Base-by-base conservation (phyloP, 768 basidiomycete genomes). In the Leccinum aurantiacum region DNA sequence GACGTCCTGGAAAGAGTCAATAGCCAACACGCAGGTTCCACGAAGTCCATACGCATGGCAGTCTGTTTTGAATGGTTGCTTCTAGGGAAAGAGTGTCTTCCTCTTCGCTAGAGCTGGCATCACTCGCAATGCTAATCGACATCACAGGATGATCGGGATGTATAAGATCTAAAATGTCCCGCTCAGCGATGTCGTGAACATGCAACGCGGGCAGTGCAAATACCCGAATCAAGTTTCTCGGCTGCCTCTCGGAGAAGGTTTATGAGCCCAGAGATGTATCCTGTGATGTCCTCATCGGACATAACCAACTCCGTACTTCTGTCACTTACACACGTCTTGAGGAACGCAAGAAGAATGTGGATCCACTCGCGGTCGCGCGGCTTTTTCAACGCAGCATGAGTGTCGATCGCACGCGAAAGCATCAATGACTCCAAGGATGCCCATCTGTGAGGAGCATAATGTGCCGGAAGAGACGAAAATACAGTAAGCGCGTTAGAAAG, bases 401-500 rank as follows among this genome's bases (percentile, higher is more conserved):
- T 84, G 62, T 87, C 84, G 41, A 95, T 76, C 1, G 91, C 90
- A 52, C 82, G 82, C 13, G 85, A 86, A 19, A 93, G 81, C 84
- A 93, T 90, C 64, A 85, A 85, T 3, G 87, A 87, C 67, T 94
- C 89, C 49, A 94, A 74, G 9, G 88, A 87, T 25, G 85, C 82
- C 93, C 93, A 95, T 69, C 80, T 80, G 70, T 91, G 88, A 7
- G 90, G 89, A 0, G 87, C 85, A 72, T 93, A 94, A 67, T 93
- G 91, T 10, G 88, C 89, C 1, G 93, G 90, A n/a, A 96, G 80
- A 2, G 89, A 89, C 0, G 84, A 81, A 69, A 86, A 95, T 46
- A 88, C 85, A 24, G 83, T 78, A 25, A 91, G 77, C 5, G 93
- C 92, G 19, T 77, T 79, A 6, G 77, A 71, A 31, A 87, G 75